phyloP scores from a whole-genome alignment of 495 filamentous ascomycete genomes.

The Hypoxylon subgilvum region DNA sequence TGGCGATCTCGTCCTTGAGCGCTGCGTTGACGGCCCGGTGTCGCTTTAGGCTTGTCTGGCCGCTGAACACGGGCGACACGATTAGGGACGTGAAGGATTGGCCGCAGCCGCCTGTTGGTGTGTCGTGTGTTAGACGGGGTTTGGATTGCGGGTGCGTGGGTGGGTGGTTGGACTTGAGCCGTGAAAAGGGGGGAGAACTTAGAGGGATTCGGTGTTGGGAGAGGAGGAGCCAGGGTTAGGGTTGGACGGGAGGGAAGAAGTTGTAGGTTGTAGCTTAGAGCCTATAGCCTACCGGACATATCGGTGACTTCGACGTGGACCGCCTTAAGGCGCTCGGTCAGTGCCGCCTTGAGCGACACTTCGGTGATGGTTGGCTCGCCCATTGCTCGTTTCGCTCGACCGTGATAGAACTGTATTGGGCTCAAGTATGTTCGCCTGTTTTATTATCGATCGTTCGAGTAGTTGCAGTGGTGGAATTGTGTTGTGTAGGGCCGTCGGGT shows the following conservation, averaged over 20 bases:
- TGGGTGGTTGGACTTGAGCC: neutral
- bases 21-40: slow-evolving; percentile 88
- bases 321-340: slow-evolving; percentile 76
- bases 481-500: no score
- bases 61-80: slow-evolving; percentile 84
- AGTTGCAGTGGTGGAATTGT: no score
- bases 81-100: slow-evolving; percentile 93
- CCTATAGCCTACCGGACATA: slow-evolving; percentile 88
- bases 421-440: no score
- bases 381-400: slow-evolving; percentile 43
- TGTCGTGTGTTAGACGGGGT: slow-evolving; percentile 8
- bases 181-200: neutral
- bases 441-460: no score
- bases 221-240: no score
- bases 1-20: slow-evolving; percentile 89
- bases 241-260: neutral
- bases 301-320: slow-evolving; percentile 90
- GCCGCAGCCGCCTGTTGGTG: slow-evolving; percentile 83
- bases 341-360: slow-evolving; percentile 67
- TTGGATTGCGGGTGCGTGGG: neutral
- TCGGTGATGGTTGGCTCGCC: slow-evolving; percentile 69
- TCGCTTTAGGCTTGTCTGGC: slow-evolving; percentile 84
- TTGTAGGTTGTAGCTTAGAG: no score
- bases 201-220: slow-evolving; percentile 18
- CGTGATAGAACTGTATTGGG: neutral